Evolutionary conservation across 2,329 filamentous ascomycete genomes (phyloP).

Genomic region (Lasiodiplodia gonubiensis): DNA sequence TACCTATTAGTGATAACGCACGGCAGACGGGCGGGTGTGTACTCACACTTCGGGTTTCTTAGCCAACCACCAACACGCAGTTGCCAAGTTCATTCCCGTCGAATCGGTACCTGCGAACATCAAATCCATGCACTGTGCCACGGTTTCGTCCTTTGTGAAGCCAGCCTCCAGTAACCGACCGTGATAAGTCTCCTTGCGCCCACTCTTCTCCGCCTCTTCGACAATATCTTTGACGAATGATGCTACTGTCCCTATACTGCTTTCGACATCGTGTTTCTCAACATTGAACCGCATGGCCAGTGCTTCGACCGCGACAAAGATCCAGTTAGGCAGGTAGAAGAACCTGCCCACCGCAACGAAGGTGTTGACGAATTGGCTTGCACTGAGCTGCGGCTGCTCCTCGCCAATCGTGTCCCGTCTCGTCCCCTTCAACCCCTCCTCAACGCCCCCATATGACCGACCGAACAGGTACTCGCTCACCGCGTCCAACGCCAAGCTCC

Average conservation of each 20-base stretch:
- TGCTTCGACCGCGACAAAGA: conserved; percentile 50
- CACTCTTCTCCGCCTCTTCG: conserved; percentile 33
- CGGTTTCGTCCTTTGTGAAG: conserved; percentile 52
- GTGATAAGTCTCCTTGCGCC: conserved; percentile 53
- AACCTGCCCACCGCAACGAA: conserved; percentile 50
- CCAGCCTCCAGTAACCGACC: conserved; percentile 54
- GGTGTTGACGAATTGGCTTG: conserved; percentile 32
- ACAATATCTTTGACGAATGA: conserved; percentile 52
- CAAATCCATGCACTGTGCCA: conserved; percentile 60
- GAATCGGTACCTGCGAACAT: conserved; percentile 44
- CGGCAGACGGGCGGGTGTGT: not conserved
- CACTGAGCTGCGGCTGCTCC: conserved; percentile 53
- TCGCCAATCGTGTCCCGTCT: not conserved
- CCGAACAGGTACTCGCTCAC: conserved; percentile 62
- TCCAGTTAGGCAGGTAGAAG: conserved; percentile 56
- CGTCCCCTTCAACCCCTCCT: conserved; percentile 42
- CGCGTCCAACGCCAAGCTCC: conserved; percentile 60
- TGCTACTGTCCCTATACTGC: conserved; percentile 50
- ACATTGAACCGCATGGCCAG: conserved; percentile 43
- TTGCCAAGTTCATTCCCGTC: conserved; percentile 58
- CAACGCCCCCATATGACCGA: conserved; percentile 56
- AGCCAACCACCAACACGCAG: conserved; percentile 54
- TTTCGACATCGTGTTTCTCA: conserved; percentile 40
- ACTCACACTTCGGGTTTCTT: conserved; percentile 50
- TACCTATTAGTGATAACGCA: not conserved